These are phyloP conservation scores for Agrocybe praecox DNA, from an alignment of 768 basidiomycete species.

Conservation along the genomic window DNA sequence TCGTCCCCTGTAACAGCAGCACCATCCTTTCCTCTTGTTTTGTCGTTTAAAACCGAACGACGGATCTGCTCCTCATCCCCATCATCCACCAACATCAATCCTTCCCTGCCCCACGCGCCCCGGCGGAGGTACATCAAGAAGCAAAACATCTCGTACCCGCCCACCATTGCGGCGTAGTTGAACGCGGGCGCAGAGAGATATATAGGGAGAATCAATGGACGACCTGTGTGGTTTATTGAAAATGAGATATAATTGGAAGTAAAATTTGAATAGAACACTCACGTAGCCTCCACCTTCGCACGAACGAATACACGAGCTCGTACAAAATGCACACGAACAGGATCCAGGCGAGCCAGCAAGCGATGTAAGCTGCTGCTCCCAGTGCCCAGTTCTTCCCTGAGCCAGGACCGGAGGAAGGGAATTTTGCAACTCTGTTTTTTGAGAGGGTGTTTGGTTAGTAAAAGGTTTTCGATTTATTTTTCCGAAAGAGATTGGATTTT, in stretches of 20 bases:
- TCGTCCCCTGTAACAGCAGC: no score
- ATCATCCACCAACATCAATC: not conserved
- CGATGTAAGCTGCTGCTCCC: constrained; percentile 80
- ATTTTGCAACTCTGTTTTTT: constrained; percentile 65
- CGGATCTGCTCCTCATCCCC: not conserved
- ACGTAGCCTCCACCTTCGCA: constrained; percentile 79
- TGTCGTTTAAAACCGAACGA: not conserved
- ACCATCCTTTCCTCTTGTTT: not conserved
- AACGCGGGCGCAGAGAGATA: constrained; percentile 82
- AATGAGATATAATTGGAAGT: constrained; percentile 17
- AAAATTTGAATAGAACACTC: constrained; percentile 35
- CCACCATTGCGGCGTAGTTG: constrained; percentile 74
- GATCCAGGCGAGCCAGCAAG: constrained; percentile 79
- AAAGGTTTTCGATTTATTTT: not conserved
- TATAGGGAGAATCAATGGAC: constrained; percentile 80
- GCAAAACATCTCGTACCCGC: constrained; percentile 75
- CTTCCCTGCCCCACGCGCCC: not conserved
- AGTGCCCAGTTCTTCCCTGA: constrained; percentile 82
- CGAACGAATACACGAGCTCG: constrained; percentile 75
- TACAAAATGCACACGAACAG: constrained; percentile 75
- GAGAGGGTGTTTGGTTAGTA: constrained; percentile 1
- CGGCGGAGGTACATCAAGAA: constrained; percentile 78
- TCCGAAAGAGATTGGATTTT: not conserved
- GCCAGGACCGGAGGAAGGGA: constrained; percentile 66
- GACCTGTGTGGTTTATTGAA: constrained; percentile 49